phyloP scores from a whole-genome alignment of 495 filamentous ascomycete genomes.

The Lasiosphaeria ovina region DNA sequence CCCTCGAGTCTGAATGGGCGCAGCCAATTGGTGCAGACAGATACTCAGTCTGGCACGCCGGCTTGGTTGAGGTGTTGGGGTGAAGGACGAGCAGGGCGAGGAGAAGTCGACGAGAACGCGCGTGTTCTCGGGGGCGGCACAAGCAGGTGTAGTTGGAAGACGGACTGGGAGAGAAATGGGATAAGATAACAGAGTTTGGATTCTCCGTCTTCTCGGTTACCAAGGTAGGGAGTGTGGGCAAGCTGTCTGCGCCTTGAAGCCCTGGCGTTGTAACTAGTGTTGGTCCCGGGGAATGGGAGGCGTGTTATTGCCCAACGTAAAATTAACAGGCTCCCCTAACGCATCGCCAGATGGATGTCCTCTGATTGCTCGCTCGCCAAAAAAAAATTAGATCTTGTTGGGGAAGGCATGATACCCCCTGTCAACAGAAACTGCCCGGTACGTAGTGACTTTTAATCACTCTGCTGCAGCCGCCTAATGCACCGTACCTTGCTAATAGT shows the following conservation, averaged over 20 bases:
- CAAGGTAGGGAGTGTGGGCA: not conserved
- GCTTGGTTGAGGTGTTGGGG: not conserved
- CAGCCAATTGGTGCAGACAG: slow-evolving; percentile 2
- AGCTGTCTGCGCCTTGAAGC: not conserved
- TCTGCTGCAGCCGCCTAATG: slow-evolving; percentile 21
- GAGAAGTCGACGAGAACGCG: not conserved
- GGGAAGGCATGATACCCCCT: slow-evolving; percentile 32
- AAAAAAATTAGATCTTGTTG: slow-evolving; percentile 39
- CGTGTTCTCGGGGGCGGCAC: not conserved
- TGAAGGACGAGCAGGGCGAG: not conserved
- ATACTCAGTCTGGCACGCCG: slow-evolving; percentile 1
- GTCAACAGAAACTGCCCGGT: slow-evolving; percentile 15
- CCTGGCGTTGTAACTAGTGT: slow-evolving; percentile 1
- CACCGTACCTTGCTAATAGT: slow-evolving; percentile 14
- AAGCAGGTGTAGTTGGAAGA: not conserved
- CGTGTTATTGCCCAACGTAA: slow-evolving; percentile 28
- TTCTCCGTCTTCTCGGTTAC: slow-evolving; percentile 3
- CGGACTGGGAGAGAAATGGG: slow-evolving; percentile 1
- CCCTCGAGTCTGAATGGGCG: slow-evolving; percentile 5
- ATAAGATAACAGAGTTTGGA: slow-evolving; percentile 12
- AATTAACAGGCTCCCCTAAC: slow-evolving; percentile 18
- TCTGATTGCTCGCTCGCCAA: slow-evolving; percentile 23
- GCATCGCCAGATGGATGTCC: slow-evolving; percentile 15
- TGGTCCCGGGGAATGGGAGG: slow-evolving; percentile 11
- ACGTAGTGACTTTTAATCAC: slow-evolving; percentile 18